Base-by-base conservation (phyloP, 2,329 filamentous ascomycete species). In the Paraphoma sp. region DNA sequence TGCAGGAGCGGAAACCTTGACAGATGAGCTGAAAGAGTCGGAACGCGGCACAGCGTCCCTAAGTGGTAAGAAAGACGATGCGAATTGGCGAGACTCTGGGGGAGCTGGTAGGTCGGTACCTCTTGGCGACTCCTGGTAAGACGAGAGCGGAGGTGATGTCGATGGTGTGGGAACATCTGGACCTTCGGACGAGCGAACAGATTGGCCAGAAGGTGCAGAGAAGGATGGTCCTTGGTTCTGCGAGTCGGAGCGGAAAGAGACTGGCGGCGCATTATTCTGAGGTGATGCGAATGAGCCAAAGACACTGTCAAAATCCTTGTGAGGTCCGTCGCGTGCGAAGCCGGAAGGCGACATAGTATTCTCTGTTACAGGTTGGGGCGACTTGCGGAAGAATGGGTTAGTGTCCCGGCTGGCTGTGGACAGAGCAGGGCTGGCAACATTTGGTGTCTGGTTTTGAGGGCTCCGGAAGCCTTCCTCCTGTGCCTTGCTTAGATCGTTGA, bases 371-470 rank as follows among this genome's bases (percentile, higher is more conserved):
- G 76, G 79, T 10, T 79, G 80, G n/a, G 81, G 78, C 6, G 82
- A 79, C 55, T 83, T 84, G 70, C 92, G 88, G 81, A 97, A 97
- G 82, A 99, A 99, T 0, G 95, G 95, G 74, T 99, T 99, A 70
- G 93, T 97, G 66, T 85, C 91, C 63, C 80, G 82, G 74, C 89
- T 94, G 54, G 87, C 84, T 42, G 79, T 81, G 14, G 84, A 86
- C 18, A 79, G 73, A 44, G 84, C 80, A 59, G 93, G 92, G 75
- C 91, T 96, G 53, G 83, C 84, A 49, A 92, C 82, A 56, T 71
- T 84, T 76, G 75, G 66, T 10, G 68, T 62, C 38, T 74, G 71
- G n/a, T 56, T 62, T 38, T 69, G 68, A 12, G 68, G 64, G 59
- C 65, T 74, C 41, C 76, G 68, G 65, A 69, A 59, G 33, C 48